These are phyloP conservation scores for Tolypocladium album DNA, from an alignment of 2,329 filamentous ascomycete genomes.

Conservation along the genomic window DNA sequence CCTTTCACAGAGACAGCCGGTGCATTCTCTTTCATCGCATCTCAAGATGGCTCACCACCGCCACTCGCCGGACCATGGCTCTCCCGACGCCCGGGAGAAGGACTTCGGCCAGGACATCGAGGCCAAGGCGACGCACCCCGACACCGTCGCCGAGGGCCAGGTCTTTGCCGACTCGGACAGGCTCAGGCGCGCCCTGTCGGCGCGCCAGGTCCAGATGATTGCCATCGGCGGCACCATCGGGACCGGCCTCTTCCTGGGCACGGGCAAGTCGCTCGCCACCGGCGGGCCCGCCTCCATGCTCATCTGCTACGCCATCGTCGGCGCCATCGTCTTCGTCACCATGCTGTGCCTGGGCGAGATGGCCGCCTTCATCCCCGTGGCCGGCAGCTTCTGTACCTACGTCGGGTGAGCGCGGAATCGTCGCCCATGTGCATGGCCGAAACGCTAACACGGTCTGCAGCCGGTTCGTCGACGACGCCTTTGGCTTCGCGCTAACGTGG, in stretches of 20 bases:
- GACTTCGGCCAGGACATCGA: background rate
- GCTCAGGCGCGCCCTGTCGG: slow-evolving; percentile 42
- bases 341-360: slow-evolving; percentile 51
- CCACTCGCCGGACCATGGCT: background rate
- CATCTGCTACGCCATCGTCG: slow-evolving; percentile 45
- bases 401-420: slow-evolving; percentile 17
- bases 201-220: slow-evolving; percentile 59
- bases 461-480: slow-evolving; percentile 41
- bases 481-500: slow-evolving; percentile 45
- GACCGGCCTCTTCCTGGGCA: slow-evolving; percentile 52
- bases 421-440: background rate
- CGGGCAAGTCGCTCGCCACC: slow-evolving; percentile 46
- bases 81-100: background rate
- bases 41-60: background rate
- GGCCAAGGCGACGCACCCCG: background rate
- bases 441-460: slow-evolving; percentile 4
- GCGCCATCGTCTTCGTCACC: slow-evolving; percentile 45
- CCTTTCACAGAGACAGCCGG: background rate
- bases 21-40: background rate
- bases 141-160: slow-evolving; percentile 3
- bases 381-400: slow-evolving; percentile 44
- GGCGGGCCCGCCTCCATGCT: slow-evolving; percentile 50
- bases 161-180: slow-evolving; percentile 24
- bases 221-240: slow-evolving; percentile 50
- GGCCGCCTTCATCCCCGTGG: slow-evolving; percentile 40